phyloP scores from a whole-genome alignment of 805 yeast genomes.

The Isabelozyma rhagii region DNA sequence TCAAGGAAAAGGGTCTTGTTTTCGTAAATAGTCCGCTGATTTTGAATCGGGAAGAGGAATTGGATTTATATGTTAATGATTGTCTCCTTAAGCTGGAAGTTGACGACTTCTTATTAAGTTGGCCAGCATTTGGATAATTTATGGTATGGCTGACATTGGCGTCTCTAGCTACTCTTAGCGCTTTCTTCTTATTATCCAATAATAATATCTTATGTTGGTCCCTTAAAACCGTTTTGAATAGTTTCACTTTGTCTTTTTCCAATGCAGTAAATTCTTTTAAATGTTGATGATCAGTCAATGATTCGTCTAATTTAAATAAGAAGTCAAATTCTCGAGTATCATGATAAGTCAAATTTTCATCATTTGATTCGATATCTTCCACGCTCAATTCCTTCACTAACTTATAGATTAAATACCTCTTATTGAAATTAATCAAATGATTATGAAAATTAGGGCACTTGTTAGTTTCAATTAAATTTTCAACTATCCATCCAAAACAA shows the following conservation, averaged over 20 bases:
- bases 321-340: slow-evolving; percentile 49
- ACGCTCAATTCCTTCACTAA: slow-evolving; percentile 36
- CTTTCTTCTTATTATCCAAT: slow-evolving; percentile 30
- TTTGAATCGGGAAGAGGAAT: slow-evolving; percentile 42
- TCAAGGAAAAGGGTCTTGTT: slow-evolving; percentile 59
- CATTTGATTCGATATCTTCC: slow-evolving; percentile 27
- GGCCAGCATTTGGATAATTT: background rate
- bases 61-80: slow-evolving; percentile 37
- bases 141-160: background rate
- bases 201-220: slow-evolving; percentile 31
- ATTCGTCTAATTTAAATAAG: slow-evolving; percentile 45
- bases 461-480: slow-evolving; percentile 63
- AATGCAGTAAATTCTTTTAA: slow-evolving; percentile 32
- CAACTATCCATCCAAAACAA: slow-evolving; percentile 89
- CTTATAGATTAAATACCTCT: slow-evolving; percentile 43
- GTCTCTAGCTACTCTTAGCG: slow-evolving; percentile 13
- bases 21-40: slow-evolving; percentile 57
- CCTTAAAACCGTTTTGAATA: slow-evolving; percentile 28
- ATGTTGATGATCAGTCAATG: slow-evolving; percentile 26
- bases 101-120: slow-evolving; percentile 26
- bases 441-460: slow-evolving; percentile 73
- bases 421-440: slow-evolving; percentile 77
- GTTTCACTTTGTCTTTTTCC: slow-evolving; percentile 21
- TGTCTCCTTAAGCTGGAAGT: slow-evolving; percentile 31
- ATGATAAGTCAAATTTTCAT: slow-evolving; percentile 19